Base-by-base conservation (phyloP, 2,329 filamentous ascomycete genomes). In the Trichoderma brevicompactum region DNA sequence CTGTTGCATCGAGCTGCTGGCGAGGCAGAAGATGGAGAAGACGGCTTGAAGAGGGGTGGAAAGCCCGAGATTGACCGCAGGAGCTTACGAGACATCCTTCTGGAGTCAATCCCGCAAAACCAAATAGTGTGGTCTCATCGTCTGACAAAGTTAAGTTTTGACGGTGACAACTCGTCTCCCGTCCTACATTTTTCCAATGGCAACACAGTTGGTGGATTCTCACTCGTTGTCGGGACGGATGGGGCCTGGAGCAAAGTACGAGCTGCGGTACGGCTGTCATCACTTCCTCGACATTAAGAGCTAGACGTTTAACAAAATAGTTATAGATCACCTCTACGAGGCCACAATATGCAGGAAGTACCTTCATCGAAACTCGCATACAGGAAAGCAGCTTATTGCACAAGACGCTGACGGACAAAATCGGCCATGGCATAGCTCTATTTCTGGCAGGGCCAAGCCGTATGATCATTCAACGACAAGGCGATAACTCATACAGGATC, bases 381-480 rank as follows among this genome's bases (percentile, higher is more conserved):
- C 52, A 41, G 13, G 52, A 55, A 55, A 55, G 52, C 36, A 43
- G 36, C 36, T 41, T 43, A 12, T 41, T 55, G 36, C 52, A 55
- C 36, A 41, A 55, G 19, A 41, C 36, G 38, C 52, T 55, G 36
- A 55, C 52, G 52, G 52, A 55, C 52, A 55, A 55, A 55, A 55
- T 55, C 38, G 52, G 52, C 28, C 52, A 41, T 32, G 52, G 52
- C 52, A 41, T 55, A 55, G 52, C 52, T 55, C 38, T 55, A 23
- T 55, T 55, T 32, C 52, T 55, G 19, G 52, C 52, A 55, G 52
- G 52, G 52, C 52, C 52, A 55, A 55, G 36, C 52, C 52, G 52
- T 55, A 55, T 55, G 52, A 55, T 55, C 52, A 55, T 55, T 55
- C 52, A 55, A 55, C 52, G 52, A 41, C 52, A 55, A 55, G 52